Percentiles rank a stretch among this genome's conserved stretches.
Evolutionary conservation across 192 early-diverging fungal species (phyloP).

Genomic region (Neocallimastix lanati): DNA sequence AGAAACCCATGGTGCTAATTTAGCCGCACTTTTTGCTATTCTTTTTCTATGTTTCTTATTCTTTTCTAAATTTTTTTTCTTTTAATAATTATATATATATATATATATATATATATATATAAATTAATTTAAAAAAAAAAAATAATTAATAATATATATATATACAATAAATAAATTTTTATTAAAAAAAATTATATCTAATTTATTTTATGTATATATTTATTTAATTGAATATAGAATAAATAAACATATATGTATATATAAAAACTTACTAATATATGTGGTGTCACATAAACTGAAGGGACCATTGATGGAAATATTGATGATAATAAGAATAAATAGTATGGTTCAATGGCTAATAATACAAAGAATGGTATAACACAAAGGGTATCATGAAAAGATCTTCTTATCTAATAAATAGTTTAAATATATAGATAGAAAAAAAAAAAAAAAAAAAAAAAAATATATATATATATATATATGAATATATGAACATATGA

Average conservation of each 20-base stretch:
- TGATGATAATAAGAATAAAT: neutral
- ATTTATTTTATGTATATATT: no score
- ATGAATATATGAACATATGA: no score
- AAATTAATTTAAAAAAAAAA: no score
- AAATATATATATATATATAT: no score
- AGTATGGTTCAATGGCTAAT: neutral
- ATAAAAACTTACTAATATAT: neutral
- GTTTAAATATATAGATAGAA: neutral
- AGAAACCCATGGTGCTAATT: neutral
- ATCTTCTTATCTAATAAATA: neutral
- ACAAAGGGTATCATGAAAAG: neutral
- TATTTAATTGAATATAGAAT: no score
- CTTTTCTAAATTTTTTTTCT: neutral
- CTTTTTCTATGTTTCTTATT: neutral
- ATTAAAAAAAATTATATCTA: no score
- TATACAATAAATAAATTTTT: no score
- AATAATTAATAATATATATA: no score
- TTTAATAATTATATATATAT: no score
- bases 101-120: no score
- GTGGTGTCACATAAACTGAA: neutral
- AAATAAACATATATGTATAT: no score
- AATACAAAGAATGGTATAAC: neutral
- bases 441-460: neutral
- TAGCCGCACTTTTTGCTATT: neutral
- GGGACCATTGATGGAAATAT: neutral